Conservation (phyloP, 208 protist genomes). For the Strigomonas culicis region DNA sequence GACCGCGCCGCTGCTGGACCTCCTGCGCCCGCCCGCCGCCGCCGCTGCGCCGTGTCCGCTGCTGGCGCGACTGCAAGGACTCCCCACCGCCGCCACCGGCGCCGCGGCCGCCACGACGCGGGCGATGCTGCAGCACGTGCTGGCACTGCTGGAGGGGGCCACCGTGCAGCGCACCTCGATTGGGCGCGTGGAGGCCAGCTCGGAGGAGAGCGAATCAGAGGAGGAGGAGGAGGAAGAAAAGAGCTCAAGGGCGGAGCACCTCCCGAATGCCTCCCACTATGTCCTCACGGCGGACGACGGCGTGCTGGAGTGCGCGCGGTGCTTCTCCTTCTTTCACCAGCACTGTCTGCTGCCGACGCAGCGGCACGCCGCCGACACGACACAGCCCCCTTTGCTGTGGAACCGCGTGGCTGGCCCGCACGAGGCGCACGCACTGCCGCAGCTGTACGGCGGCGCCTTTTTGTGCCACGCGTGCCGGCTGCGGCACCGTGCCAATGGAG, state of each 20-base stretch:
- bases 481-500: slow-evolving; percentile 7
- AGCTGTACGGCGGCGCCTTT: slow-evolving; percentile 32
- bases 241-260: not conserved
- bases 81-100: not conserved
- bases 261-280: slow-evolving; percentile 9
- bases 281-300: slow-evolving; percentile 55
- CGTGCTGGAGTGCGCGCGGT: slow-evolving; percentile 68
- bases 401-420: no score
- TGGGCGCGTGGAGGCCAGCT: not conserved
- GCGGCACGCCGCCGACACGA: slow-evolving; percentile 24
- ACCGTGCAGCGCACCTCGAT: not conserved
- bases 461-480: slow-evolving; percentile 78
- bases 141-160: not conserved
- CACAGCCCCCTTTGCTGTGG: no score
- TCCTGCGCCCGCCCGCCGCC: no score
- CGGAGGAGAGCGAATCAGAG: not conserved
- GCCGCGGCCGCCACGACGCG: not conserved
- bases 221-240: slow-evolving; percentile 5
- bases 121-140: not conserved
- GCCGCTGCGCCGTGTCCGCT: no score
- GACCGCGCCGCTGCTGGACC: no score
- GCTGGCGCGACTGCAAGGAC: not conserved
- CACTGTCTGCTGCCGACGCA: slow-evolving; percentile 64
- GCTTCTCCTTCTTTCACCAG: slow-evolving; percentile 77
- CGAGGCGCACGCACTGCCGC: no score